Base-by-base conservation (phyloP, 805 yeast species). In the Sungouiozyma ichnusensis region DNA sequence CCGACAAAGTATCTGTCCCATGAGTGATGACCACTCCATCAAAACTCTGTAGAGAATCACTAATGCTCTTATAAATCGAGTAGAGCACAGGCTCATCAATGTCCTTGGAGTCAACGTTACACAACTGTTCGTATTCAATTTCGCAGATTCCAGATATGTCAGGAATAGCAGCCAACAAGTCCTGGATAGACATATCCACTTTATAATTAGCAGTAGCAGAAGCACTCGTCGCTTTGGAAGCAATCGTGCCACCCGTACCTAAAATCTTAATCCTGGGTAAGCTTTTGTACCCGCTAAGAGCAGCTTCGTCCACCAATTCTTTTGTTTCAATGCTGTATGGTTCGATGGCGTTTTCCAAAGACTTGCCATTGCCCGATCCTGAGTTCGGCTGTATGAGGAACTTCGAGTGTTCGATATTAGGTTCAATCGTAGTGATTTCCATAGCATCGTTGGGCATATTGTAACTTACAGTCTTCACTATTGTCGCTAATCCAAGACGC, bases 1-100 rank as follows among this genome's bases (percentile, higher is more conserved):
- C 85, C 40, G 79, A 78, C 64, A 77, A 66, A 1, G 83, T 74
- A 51, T 78, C 85, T 6, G 85, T 78, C n/a, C 85, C 85, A 55
- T 78, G 85, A 1, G 83, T 78, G 33, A 78, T 73, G 35, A 78
- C 83, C 16, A 77, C 69, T 34, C 82, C 83, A 50, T 75, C 77
- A 47, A 67, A 73, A 14, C 55, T 57, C 35, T 60, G 64, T 32
- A 76, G 54, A 27, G 72, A 71, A 18, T 65, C 65, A 11, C 68
- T 58, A 16, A 78, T 66, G 43, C 72, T 71, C 36, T 63, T 57
- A 45, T 74, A 68, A 38, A 78, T 66, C 38, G 63, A 60, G 41
- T 68, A 51, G 42, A 78, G 60, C 35, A 74, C 71, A 1, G 52
- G 49, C 37, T 72, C 68, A 33, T 73, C 68, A 24, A 78, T 66